Evolutionary conservation across 1,284 basidiomycete genomes (phyloP).

Genomic region (Sanghuangporus baumii): DNA sequence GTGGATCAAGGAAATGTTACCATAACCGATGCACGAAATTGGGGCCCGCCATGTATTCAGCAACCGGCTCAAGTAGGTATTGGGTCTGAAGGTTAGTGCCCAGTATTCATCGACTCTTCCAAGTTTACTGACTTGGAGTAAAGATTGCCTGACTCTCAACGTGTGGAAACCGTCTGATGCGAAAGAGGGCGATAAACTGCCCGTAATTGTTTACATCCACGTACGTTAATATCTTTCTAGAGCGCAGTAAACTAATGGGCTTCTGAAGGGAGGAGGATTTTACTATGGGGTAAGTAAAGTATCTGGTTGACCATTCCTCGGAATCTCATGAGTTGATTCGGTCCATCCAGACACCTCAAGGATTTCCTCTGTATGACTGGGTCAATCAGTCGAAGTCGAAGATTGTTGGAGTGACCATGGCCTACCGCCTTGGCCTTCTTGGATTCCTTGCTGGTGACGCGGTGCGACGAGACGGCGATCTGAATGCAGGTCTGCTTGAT

Average conservation of each 20-base stretch:
- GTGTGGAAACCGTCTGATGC: slow-evolving; percentile 44
- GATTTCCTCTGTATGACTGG: slow-evolving; percentile 52
- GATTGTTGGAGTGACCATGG: slow-evolving; percentile 48
- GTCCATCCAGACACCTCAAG: slow-evolving; percentile 32
- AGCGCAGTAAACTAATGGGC: background rate
- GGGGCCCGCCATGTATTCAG: slow-evolving; percentile 39
- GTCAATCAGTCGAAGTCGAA: slow-evolving; percentile 41
- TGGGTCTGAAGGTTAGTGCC: slow-evolving; percentile 33
- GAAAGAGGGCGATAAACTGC: slow-evolving; percentile 37
- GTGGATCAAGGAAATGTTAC: slow-evolving; percentile 15
- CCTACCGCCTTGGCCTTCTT: slow-evolving; percentile 48
- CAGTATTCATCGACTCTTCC: background rate
- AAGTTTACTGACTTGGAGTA: background rate
- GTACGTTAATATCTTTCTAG: slow-evolving; percentile 22
- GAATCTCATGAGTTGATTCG: background rate
- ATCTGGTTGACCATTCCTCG: background rate
- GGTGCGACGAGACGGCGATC: slow-evolving; percentile 29
- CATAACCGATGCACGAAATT: slow-evolving; percentile 36
- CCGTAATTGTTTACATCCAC: slow-evolving; percentile 42
- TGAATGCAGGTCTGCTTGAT: slow-evolving; percentile 42
- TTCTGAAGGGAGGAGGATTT: slow-evolving; percentile 37
- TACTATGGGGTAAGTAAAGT: slow-evolving; percentile 26
- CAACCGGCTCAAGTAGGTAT: slow-evolving; percentile 36
- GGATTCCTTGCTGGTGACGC: slow-evolving; percentile 45
- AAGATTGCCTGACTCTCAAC: slow-evolving; percentile 49